Evolutionary conservation across 352 stramenopile genomes (phyloP), one percentile per base, ranked within the genome.

Genomic region (Phytophthora pistaciae): DNA sequence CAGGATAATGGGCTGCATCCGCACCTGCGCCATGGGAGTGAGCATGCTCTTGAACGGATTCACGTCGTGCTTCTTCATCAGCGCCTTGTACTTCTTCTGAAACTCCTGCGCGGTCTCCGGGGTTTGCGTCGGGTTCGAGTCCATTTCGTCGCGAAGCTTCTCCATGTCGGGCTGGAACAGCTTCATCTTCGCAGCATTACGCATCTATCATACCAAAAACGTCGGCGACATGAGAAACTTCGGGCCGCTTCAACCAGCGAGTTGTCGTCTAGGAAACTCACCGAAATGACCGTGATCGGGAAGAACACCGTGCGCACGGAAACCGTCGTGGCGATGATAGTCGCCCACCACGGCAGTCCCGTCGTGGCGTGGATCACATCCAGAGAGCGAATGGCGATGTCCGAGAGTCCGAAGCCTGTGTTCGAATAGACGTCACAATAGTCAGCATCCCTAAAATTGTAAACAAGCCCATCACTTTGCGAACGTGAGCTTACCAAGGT

Each of bases 181-280:
- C 58, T 92, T 92, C 87, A 96, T 93, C 65, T 92, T 92, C 42
- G 87, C 89, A 59, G 89, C 85, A 77, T 96, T 95, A n/a, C 85
- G 72, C 72, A 96, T 82, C 89, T 96, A 57, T 33, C 31, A 10
- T 5, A 62, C 0, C 66, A 23, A 38, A 50, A 21, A n/a, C 18
- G 6, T 49, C 16, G 38, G 13, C 11, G 42, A 49, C 16, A 1
- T 49, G 6, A 49, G 42, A 49, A 49, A 18, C 8, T 11, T 23
- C 16, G 20, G 9, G 7, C 16, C 16, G 13, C 16, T 44, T n/a
- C 1, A 49, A 11, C 42, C 42, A 14, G 42, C 18, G 13, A n/a
- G 3, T 29, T 54, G 10, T 54, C 20, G 20, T 21, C 14, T 5
- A 3, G 4, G 16, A 29, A 11, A 69, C 85, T 36, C 75, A 96